Percentiles rank a stretch among this genome's conserved stretches.
Conservation (phyloP, 2,329 filamentous ascomycete genomes). For the Drechslera avenae region DNA sequence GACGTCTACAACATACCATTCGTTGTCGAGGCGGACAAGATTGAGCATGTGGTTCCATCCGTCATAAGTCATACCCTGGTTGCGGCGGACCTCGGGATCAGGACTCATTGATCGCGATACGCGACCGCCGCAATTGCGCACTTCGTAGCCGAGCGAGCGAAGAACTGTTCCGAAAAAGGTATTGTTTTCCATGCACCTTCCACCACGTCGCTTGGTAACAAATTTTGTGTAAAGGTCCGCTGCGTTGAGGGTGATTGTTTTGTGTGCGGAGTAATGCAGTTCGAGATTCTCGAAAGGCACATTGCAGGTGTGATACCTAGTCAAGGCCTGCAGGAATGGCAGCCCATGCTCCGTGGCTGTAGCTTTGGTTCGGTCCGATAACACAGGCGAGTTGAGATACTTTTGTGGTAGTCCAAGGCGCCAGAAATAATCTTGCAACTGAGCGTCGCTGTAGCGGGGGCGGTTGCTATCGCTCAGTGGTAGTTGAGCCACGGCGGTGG, state of each 20-base stretch:
- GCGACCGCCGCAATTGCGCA: conserved; percentile 28
- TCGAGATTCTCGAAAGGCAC: conserved; percentile 16
- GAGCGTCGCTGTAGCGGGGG: neutral
- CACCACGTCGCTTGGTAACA: conserved; percentile 51
- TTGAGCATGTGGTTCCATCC: conserved; percentile 50
- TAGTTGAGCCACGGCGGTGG: neutral
- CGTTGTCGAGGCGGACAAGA: conserved; percentile 36
- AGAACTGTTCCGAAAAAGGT: conserved; percentile 57
- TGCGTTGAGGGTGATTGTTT: conserved; percentile 52
- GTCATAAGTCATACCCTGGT: conserved; percentile 17
- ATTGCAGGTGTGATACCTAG: neutral
- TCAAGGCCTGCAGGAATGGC: neutral
- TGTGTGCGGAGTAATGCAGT: conserved; percentile 45
- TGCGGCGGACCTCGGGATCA: conserved; percentile 12
- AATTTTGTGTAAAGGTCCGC: conserved; percentile 57
- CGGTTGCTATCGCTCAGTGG: neutral
- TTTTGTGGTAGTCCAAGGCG: neutral
- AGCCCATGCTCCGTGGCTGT: neutral
- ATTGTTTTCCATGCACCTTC: conserved; percentile 64
- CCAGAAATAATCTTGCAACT: neutral
- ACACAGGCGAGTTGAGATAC: neutral
- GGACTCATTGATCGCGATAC: conserved; percentile 21
- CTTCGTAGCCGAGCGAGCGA: conserved; percentile 54
- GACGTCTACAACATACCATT: conserved; percentile 42
- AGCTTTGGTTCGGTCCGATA: neutral